Evolutionary conservation across 257 asterid genomes (phyloP).

Genomic region (Forsythia viridissima): DNA sequence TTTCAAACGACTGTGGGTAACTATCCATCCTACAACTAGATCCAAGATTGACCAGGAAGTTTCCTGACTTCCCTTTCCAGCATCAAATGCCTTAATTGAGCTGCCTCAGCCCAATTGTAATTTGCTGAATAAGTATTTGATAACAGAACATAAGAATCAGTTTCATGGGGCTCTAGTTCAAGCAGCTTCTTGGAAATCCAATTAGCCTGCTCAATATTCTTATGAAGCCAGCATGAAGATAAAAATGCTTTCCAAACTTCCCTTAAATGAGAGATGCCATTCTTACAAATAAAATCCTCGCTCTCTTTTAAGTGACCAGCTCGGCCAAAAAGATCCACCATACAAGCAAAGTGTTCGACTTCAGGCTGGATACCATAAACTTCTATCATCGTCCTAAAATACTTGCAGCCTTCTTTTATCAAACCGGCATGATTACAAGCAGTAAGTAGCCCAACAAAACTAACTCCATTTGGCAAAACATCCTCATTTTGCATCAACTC

Average conservation of each 20-base stretch:
- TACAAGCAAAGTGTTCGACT: conserved; percentile 61
- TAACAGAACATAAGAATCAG: conserved; percentile 44
- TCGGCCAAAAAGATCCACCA: conserved; percentile 76
- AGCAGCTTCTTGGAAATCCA: conserved; percentile 59
- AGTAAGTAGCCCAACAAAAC: conserved; percentile 59
- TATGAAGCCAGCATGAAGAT: conserved; percentile 66
- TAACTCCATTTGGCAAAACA: conserved; percentile 58
- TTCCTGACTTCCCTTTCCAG: conserved; percentile 44
- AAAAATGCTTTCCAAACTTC: conserved; percentile 67
- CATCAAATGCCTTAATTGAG: conserved; percentile 55
- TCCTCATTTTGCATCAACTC: conserved; percentile 56
- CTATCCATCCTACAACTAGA: conserved; percentile 25
- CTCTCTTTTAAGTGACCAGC: conserved; percentile 64
- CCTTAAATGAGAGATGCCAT: conserved; percentile 38
- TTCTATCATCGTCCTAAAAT: conserved; percentile 64
- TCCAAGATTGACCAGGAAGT: conserved; percentile 71
- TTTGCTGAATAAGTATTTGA: conserved; percentile 62
- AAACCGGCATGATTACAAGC: conserved; percentile 85
- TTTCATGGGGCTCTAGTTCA: conserved; percentile 47
- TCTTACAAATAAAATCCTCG: conserved; percentile 49
- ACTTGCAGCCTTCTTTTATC: conserved; percentile 64
- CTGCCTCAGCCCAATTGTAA: conserved; percentile 61
- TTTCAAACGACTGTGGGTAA: background rate
- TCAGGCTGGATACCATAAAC: conserved; percentile 45
- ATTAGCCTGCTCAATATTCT: conserved; percentile 57